A percentile compares a stretch with the other conserved stretches of the same genome.
These are phyloP conservation scores for Arabidopsis hybrid DNA, from an alignment of 441 rosid genomes.

Conservation along the genomic window DNA sequence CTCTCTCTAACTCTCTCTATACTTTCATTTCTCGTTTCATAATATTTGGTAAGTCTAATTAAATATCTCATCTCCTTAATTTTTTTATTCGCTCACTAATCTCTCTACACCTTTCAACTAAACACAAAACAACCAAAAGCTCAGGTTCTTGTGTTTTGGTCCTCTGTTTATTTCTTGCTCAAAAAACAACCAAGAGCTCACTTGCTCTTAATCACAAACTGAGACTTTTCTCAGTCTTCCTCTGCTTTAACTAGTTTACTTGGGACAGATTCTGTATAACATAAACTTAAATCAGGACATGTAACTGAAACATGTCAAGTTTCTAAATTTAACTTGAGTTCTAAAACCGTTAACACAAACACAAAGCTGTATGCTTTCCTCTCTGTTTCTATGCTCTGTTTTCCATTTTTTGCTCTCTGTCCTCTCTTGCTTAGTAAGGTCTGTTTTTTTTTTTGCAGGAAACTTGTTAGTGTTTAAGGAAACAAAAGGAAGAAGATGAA, in stretches of 20 bases:
- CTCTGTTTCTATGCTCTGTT: slow-evolving; percentile 27
- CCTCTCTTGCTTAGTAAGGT: not conserved
- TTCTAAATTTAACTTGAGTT: not conserved
- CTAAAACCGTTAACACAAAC: not conserved
- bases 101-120: slow-evolving; percentile 19
- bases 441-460: slow-evolving; percentile 22
- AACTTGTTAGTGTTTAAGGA: too few relatives aligned
- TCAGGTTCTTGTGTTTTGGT: slow-evolving; percentile 19
- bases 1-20: not conserved
- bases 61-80: slow-evolving; percentile 7
- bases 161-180: slow-evolving; percentile 16
- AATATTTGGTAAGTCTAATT: slow-evolving; percentile 32
- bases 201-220: not conserved
- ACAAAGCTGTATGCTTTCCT: not conserved
- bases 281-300: slow-evolving; percentile 3
- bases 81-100: not conserved
- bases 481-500: slow-evolving; percentile 59
- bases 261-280: slow-evolving; percentile 10
- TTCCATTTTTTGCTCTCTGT: not conserved
- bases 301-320: not conserved
- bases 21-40: slow-evolving; percentile 15
- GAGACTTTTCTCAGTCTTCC: slow-evolving; percentile 6
- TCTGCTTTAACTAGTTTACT: slow-evolving; percentile 17
- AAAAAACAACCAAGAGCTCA: not conserved
- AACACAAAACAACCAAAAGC: slow-evolving; percentile 6